These are phyloP conservation scores for Trametes meyenii DNA, from an alignment of 768 basidiomycete species.

Conservation along the genomic window DNA sequence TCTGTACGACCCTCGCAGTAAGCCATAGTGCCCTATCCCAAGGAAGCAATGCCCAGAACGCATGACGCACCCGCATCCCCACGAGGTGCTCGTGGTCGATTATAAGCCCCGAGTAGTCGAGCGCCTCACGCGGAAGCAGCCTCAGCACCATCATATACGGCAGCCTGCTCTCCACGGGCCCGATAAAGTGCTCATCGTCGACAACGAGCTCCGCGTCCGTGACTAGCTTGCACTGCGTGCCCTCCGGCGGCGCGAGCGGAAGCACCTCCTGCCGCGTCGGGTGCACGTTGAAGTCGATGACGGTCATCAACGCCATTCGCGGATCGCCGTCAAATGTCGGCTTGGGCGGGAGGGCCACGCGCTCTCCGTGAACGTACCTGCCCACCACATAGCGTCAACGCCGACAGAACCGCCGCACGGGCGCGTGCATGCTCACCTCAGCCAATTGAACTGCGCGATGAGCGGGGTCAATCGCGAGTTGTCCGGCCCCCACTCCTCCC, in stretches of 20 bases:
- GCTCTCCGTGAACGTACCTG: conserved; percentile 48
- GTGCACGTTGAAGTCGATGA: conserved; percentile 39
- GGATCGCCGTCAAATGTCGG: conserved; percentile 20
- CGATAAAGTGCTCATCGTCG: conserved; percentile 14
- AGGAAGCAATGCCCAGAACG: neutral
- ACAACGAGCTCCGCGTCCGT: neutral
- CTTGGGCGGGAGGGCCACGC: conserved; percentile 36
- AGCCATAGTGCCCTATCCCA: neutral
- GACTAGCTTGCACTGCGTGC: conserved; percentile 1
- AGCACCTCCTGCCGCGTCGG: conserved; percentile 25
- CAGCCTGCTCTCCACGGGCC: conserved; percentile 24
- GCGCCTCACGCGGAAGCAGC: neutral
- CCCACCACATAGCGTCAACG: neutral
- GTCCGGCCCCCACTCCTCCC: conserved; percentile 44
- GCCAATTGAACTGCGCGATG: conserved; percentile 41
- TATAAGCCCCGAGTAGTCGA: conserved; percentile 44
- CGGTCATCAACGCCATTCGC: conserved; percentile 25
- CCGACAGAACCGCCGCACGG: neutral
- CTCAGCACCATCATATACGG: conserved; percentile 25
- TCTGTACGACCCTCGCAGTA: conserved; percentile 16
- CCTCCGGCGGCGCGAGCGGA: neutral
- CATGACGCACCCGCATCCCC: conserved; percentile 41
- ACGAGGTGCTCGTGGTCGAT: conserved; percentile 46
- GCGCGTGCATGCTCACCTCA: conserved; percentile 35
- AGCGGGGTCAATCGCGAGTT: conserved; percentile 39